phyloP scores from a whole-genome alignment of 441 rosid species.

The Jatropha podagrica region DNA sequence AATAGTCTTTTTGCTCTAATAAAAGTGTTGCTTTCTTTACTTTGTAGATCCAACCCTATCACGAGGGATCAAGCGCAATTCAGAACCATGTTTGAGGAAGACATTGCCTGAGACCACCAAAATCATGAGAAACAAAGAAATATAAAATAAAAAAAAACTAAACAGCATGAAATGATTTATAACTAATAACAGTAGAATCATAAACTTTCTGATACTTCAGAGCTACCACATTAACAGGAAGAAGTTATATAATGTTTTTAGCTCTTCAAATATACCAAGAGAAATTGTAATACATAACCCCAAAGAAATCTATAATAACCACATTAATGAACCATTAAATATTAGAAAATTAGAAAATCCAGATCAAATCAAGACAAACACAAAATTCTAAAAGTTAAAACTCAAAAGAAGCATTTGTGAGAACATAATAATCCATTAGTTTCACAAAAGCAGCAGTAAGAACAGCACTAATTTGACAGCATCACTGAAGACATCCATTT shows the following conservation, averaged over 20 bases:
- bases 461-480: background rate
- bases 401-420: background rate
- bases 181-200: background rate
- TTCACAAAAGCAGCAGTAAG: too few species aligned
- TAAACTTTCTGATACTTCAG: background rate
- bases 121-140: background rate
- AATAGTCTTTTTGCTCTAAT: conserved; percentile 6
- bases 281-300: background rate
- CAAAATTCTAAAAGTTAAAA: background rate
- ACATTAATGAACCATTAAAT: background rate
- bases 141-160: background rate
- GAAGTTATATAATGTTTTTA: background rate
- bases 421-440: too few species aligned
- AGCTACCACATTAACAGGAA: conserved; percentile 1
- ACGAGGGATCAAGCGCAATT: conserved; percentile 90
- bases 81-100: conserved; percentile 95
- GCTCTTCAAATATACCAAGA: too few species aligned
- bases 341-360: background rate
- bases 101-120: conserved; percentile 62
- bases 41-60: conserved; percentile 80
- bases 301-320: background rate
- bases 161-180: background rate
- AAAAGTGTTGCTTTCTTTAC: conserved; percentile 18
- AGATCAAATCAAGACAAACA: background rate
- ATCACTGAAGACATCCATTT: background rate